Conservation (phyloP, 2,329 filamentous ascomycete species). For the Penicillium paneum region DNA sequence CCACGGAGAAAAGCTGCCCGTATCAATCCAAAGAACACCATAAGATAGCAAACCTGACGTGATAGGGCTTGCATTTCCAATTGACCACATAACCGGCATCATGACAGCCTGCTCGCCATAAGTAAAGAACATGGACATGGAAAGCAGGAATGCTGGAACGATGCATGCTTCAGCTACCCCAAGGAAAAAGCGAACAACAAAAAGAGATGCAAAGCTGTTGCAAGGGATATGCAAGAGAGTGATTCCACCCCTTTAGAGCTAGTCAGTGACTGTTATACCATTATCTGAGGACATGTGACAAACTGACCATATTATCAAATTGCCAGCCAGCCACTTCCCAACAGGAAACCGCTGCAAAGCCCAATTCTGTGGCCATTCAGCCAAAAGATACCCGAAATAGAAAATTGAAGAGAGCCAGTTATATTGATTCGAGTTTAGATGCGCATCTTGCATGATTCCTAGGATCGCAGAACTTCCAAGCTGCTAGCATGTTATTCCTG, state of each 20-base stretch:
- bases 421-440: constrained; percentile 29
- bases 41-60: constrained; percentile 43
- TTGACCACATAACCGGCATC: constrained; percentile 42
- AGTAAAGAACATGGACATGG: constrained; percentile 40
- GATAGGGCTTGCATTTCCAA: constrained; percentile 41
- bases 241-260: constrained; percentile 30
- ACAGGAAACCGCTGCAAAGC: constrained; percentile 43
- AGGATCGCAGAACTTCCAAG: constrained; percentile 28
- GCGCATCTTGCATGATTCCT: constrained; percentile 32
- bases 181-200: constrained; percentile 51
- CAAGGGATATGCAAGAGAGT: constrained; percentile 43
- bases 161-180: constrained; percentile 54
- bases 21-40: constrained; percentile 42
- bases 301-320: constrained; percentile 26
- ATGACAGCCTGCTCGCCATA: constrained; percentile 34
- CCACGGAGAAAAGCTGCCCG: constrained; percentile 37
- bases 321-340: constrained; percentile 37
- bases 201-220: constrained; percentile 47
- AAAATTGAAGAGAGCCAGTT: constrained; percentile 46
- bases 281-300: neutral
- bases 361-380: constrained; percentile 43
- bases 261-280: neutral
- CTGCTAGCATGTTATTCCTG: constrained; percentile 4
- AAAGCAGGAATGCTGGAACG: constrained; percentile 48
- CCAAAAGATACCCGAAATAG: constrained; percentile 43